These are phyloP conservation scores for Crassisporium funariophilum DNA, from an alignment of 768 basidiomycete genomes.

Conservation along the genomic window DNA sequence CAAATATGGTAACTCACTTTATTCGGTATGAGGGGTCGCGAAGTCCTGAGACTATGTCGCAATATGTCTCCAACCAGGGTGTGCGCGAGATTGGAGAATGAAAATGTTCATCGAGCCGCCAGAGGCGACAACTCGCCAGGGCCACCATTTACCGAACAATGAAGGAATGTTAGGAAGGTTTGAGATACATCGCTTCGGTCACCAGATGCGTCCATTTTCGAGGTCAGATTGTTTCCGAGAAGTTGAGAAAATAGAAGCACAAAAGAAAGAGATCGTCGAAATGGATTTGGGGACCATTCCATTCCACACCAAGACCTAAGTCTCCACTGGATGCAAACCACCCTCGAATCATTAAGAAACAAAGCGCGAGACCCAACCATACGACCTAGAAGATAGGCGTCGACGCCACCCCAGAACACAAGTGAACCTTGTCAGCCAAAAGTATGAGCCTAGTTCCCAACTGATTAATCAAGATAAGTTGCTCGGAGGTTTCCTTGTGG, in stretches of 20 bases:
- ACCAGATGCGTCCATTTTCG: neutral
- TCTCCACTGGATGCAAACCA: too few relatives aligned
- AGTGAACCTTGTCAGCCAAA: too few relatives aligned
- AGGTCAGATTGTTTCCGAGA: slow-evolving; percentile 4
- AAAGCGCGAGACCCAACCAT: too few relatives aligned
- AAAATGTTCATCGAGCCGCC: too few relatives aligned
- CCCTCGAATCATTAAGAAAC: too few relatives aligned
- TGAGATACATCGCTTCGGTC: neutral
- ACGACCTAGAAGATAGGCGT: too few relatives aligned
- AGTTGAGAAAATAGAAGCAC: slow-evolving; percentile 1
- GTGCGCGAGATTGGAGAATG: too few relatives aligned
- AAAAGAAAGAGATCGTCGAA: neutral
- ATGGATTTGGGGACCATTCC: neutral
- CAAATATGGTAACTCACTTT: slow-evolving; percentile 20
- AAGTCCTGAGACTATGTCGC: neutral
- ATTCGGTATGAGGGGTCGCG: slow-evolving; percentile 15
- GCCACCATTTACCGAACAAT: slow-evolving; percentile 6
- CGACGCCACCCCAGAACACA: too few relatives aligned
- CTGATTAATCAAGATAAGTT: slow-evolving; percentile 14
- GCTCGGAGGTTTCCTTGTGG: slow-evolving; percentile 14
- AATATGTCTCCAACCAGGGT: too few relatives aligned
- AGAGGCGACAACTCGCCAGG: neutral
- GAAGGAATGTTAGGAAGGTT: neutral
- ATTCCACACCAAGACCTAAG: neutral
- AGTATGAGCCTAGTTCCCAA: neutral